Conservation (phyloP, 1,139 yeast genomes). For the Hansenula sp. region DNA sequence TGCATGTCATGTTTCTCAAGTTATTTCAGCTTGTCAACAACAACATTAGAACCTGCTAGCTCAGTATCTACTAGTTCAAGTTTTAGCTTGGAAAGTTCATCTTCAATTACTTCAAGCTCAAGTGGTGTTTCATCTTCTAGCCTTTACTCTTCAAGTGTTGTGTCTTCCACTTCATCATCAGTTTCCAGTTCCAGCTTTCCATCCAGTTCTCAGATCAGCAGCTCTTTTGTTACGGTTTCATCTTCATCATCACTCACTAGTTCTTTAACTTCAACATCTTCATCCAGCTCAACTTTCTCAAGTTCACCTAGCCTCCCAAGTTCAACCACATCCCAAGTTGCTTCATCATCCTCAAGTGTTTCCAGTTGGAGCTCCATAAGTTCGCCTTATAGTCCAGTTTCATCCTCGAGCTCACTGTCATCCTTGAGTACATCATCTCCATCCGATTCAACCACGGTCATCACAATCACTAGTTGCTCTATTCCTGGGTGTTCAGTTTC, state of each 20-base stretch:
- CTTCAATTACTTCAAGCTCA: neutral
- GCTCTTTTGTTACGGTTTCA: neutral
- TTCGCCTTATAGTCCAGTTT: no score
- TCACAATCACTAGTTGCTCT: neutral
- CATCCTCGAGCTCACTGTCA: no score
- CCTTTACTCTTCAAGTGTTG: neutral
- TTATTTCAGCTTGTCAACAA: neutral
- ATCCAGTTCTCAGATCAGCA: neutral
- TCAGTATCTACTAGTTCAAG: neutral
- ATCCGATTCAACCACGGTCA: neutral
- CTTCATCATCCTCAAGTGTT: no score
- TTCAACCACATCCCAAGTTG: neutral
- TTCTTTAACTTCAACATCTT: conserved; percentile 1
- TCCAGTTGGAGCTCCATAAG: no score
- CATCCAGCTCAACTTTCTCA: neutral
- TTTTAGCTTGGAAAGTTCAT: no score
- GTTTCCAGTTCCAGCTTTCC: conserved; percentile 1
- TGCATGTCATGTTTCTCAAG: neutral
- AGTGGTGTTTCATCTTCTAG: neutral
- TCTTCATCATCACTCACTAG: neutral
- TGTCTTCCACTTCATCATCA: neutral
- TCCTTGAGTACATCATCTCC: no score
- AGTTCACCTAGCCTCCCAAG: neutral
- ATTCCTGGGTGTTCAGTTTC: neutral
- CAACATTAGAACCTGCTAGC: neutral